Evolutionary conservation across 345 rosid genomes (phyloP), one percentile per base, ranked within the genome.

Genomic region (Moringa oleifera): DNA sequence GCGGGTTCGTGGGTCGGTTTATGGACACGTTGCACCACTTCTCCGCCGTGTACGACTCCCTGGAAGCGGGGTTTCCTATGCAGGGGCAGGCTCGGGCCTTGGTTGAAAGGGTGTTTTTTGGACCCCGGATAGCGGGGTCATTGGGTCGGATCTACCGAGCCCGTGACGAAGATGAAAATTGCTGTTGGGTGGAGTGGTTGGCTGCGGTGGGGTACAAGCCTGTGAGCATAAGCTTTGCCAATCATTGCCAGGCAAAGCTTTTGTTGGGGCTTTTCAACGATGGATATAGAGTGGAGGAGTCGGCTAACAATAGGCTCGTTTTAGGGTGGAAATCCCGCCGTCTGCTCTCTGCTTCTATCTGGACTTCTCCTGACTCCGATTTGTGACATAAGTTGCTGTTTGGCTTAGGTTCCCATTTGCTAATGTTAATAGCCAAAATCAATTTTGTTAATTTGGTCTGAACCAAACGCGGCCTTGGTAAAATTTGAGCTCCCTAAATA

Each of bases 301-400:
- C 83, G 68, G 83, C 70, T 17, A 60, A 51, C 36, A 87, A 89
- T 33, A 83, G 85, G 61, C 77, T 92, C 7, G 89, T 80, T 51
- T 61, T 92, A 23, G 91, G 95, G 0, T 92, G 98, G 98, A 92
- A 92, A 74, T 77, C 87, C 4, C 67, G 97, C 51, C 83, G 91
- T 53, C 65, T 92, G 65, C 84, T 92, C 25, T 89, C 97, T 0
- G 95, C 96, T 33, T 84, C 95, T 6, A 65, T 89, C 24, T 92
- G 96, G 98, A 67, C 79, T 47, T 78, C 83, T 21, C 21, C 59
- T 0, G 79, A 78, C 18, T 65, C 76, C 18, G 81, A 76, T 75
- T 60, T 47, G 66, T 82, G 55, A 77, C 54, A 4, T 33, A 4
- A 11, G 11, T 33, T 33, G 5, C 37, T 11, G n/a, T 33, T 11